phyloP scores from a whole-genome alignment of 1,139 yeast species.

The Yamadazyma sp. region DNA sequence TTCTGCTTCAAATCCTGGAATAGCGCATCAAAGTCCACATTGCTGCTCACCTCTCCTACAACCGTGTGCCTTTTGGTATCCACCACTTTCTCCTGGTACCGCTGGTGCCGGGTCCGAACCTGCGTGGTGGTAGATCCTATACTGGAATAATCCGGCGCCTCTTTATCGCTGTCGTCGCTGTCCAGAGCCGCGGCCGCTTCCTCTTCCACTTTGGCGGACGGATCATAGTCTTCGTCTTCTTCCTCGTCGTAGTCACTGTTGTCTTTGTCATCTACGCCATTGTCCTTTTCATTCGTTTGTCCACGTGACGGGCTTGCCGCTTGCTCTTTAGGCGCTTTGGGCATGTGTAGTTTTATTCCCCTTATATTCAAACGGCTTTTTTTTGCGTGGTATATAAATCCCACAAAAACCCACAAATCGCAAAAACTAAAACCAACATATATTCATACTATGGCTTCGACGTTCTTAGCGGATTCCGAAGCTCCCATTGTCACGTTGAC shows the following conservation, averaged over 20 bases:
- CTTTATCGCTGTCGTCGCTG: conserved; percentile 23
- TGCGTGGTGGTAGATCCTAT: conserved; percentile 34
- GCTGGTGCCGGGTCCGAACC: conserved; percentile 41
- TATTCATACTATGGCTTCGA: conserved; percentile 10
- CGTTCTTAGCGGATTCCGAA: conserved; percentile 40
- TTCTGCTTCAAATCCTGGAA: conserved; percentile 29
- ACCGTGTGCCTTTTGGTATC: conserved; percentile 20
- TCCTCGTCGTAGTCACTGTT: conserved; percentile 48
- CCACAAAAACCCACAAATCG: neutral
- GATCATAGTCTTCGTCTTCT: conserved; percentile 66
- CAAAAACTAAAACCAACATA: neutral
- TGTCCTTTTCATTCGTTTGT: too few species aligned
- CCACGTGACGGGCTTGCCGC: neutral
- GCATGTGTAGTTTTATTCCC: neutral
- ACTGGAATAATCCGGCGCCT: conserved; percentile 33
- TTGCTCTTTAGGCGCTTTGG: neutral
- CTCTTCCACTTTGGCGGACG: conserved; percentile 30
- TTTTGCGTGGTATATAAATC: neutral
- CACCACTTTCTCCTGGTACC: conserved; percentile 18
- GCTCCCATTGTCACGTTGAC: conserved; percentile 43
- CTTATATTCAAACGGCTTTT: neutral
- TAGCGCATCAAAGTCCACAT: conserved; percentile 36
- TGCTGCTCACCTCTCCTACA: conserved; percentile 26
- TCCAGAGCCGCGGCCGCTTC: conserved; percentile 23
- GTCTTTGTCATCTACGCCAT: neutral